Base-by-base conservation (phyloP, 1,284 basidiomycete genomes). In the Megacollybia platyphylla region DNA sequence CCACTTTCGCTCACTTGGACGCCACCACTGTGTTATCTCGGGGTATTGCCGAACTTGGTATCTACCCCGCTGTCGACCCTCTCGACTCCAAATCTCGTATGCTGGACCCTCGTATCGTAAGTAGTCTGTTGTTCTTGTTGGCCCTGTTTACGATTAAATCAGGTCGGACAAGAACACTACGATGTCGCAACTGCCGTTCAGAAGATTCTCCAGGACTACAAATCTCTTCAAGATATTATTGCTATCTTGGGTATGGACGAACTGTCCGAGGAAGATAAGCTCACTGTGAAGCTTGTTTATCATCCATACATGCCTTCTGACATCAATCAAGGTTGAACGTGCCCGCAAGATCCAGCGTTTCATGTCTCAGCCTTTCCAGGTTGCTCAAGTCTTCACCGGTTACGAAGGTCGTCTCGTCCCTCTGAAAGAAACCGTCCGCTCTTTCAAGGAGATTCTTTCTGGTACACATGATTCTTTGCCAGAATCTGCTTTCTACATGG, bases 321-420 rank as follows among this genome's bases (percentile, higher is more conserved):
- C 7, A 30, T 32, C 36, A 4, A 20, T 40, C 30, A 47, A 85
- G 80, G 81, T 86, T 61, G 82, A 88, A 67, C 86, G 87, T 64
- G 85, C 86, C 49, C 85, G 85, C 65, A 88, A 88, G 69, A 88
- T 88, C 55, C 86, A 88, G 64, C 85, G 87, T 77, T 96, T 96
- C 87, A 96, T 97, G 93, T 96, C 91, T 54, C 92, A 98, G 72
- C 93, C 94, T 50, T 98, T 97, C 88, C 87, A 90, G 61, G 94
- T 98, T 65, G 94, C 94, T 47, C 90, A 97, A 71, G 89, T 96
- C 67, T 97, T 97, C 82, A 97, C 94, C 60, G 94, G 94, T 77
- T 92, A 90, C 60, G 90, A 96, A 74, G 94, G 93, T 56, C 86
- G 86, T 63, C 87, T 97, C 49, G 93, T 97, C 39, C 71, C 91